phyloP scores from a whole-genome alignment of 768 basidiomycete genomes.

The Amanita pallidorosea region DNA sequence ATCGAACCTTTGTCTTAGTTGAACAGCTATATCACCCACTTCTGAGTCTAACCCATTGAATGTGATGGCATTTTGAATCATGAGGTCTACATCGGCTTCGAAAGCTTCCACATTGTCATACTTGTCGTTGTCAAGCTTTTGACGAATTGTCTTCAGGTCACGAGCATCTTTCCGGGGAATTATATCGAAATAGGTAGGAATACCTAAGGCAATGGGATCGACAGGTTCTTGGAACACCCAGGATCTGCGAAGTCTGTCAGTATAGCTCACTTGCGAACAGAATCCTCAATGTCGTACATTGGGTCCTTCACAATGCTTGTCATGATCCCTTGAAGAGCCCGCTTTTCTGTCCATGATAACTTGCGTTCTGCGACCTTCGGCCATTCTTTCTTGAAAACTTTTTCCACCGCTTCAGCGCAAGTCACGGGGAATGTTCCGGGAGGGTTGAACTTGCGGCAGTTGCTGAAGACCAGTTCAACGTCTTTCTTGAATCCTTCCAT shows the following conservation, averaged over 20 bases:
- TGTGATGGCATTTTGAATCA: conserved; percentile 79
- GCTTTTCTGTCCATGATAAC: conserved; percentile 71
- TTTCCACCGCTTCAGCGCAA: conserved; percentile 68
- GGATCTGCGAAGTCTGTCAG: conserved; percentile 31
- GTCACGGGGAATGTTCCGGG: conserved; percentile 62
- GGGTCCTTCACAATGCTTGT: conserved; percentile 59
- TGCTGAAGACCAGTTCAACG: conserved; percentile 72
- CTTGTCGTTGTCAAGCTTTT: conserved; percentile 72
- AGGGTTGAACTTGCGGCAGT: conserved; percentile 91
- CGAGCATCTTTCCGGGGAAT: conserved; percentile 81
- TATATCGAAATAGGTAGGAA: conserved; percentile 83
- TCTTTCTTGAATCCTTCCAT: conserved; percentile 82
- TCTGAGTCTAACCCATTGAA: conserved; percentile 83
- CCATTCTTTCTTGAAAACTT: conserved; percentile 80
- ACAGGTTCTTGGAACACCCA: conserved; percentile 79
- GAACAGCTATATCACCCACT: conserved; percentile 54
- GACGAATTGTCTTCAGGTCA: conserved; percentile 74
- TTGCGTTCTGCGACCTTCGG: conserved; percentile 60
- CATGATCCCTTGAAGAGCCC: conserved; percentile 61
- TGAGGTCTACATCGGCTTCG: conserved; percentile 77
- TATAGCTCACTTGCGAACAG: background rate
- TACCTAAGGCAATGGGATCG: conserved; percentile 73
- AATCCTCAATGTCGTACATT: conserved; percentile 30
- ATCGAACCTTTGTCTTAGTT: conserved; percentile 38
- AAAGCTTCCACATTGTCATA: conserved; percentile 72